These are phyloP conservation scores for Coemansia sp. DNA, from an alignment of 192 early-diverging fungal species.

Conservation along the genomic window DNA sequence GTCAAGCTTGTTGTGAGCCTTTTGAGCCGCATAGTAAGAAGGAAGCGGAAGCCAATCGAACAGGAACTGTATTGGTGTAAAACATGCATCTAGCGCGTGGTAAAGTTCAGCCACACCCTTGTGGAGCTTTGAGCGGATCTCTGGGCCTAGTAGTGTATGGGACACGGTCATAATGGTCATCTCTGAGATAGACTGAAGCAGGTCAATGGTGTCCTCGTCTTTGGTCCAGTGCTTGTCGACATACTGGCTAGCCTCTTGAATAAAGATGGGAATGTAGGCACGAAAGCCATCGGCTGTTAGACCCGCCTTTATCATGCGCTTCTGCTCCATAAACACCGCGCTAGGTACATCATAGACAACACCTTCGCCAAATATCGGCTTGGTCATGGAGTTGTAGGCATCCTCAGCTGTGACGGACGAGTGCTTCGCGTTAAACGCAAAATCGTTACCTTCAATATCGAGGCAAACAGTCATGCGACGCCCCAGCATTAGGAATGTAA, in stretches of 20 bases:
- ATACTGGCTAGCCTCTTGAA: constrained; percentile 77
- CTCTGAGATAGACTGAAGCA: constrained; percentile 80
- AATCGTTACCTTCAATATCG: constrained; percentile 92
- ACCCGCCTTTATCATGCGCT: constrained; percentile 95
- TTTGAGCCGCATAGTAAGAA: constrained; percentile 79
- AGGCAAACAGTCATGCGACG: constrained; percentile 85
- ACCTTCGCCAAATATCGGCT: constrained; percentile 89
- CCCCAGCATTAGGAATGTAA: constrained; percentile 92
- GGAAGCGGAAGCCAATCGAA: constrained; percentile 91
- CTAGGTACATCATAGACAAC: constrained; percentile 97
- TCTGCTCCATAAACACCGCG: constrained; percentile 95
- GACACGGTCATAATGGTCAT: constrained; percentile 94
- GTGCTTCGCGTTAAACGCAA: constrained; percentile 91
- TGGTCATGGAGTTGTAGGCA: constrained; percentile 90
- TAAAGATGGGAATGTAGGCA: constrained; percentile 83
- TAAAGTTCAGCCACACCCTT: constrained; percentile 85
- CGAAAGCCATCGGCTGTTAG: constrained; percentile 85
- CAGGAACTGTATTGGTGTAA: constrained; percentile 92
- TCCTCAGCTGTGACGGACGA: constrained; percentile 85
- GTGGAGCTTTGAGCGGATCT: constrained; percentile 83
- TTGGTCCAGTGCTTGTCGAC: constrained; percentile 65
- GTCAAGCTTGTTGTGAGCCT: constrained; percentile 80
- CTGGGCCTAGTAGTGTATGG: constrained; percentile 89
- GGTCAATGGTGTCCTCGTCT: constrained; percentile 60
- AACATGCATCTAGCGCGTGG: constrained; percentile 91